A percentile compares a stretch with the other conserved stretches of the same genome.
phyloP scores from a whole-genome alignment of 2,329 filamentous ascomycete genomes.

The Catunica adiposa region DNA sequence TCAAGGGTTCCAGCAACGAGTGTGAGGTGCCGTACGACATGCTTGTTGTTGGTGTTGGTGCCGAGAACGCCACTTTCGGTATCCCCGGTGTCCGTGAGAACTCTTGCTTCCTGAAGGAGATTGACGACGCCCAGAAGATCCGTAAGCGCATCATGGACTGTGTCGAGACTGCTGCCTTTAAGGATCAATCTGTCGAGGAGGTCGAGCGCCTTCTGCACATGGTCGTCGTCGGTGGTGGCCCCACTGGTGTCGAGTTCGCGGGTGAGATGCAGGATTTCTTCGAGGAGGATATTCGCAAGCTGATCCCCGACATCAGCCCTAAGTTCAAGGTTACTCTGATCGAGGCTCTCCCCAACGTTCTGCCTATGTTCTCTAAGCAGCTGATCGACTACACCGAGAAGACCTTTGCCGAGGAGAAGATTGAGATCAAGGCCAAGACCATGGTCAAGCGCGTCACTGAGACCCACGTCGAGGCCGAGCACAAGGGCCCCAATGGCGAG shows the following conservation, averaged over 20 bases:
- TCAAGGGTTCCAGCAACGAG: conserved; percentile 66
- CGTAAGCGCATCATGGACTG: conserved; percentile 99
- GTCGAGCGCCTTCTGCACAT: conserved; percentile 91
- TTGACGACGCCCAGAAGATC: conserved; percentile 86
- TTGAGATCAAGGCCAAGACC: conserved; percentile 93
- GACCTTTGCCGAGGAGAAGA: conserved; percentile 97
- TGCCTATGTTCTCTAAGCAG: conserved; percentile 98
- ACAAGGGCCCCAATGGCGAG: conserved; percentile 62
- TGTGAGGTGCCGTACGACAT: conserved; percentile 95
- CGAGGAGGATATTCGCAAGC: conserved; percentile 93
- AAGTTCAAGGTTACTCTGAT: conserved; percentile 96
- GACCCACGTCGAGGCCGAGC: conserved; percentile 82
- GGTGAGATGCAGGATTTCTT: conserved; percentile 98
- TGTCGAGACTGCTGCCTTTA: conserved; percentile 95
- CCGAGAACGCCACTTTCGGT: conserved; percentile 96
- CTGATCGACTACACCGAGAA: conserved; percentile 98
- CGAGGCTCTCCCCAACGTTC: conserved; percentile 87
- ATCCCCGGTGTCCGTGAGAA: conserved; percentile 91
- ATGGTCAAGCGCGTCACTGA: conserved; percentile 97
- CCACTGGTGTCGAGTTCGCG: conserved; percentile 94
- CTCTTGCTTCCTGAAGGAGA: conserved; percentile 97
- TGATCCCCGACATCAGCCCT: conserved; percentile 85
- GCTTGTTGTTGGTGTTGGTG: conserved; percentile 91
- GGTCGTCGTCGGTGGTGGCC: conserved; percentile 87
- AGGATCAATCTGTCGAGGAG: conserved; percentile 79